Conservation (phyloP, 495 filamentous ascomycete genomes). For the Hypoxylon crocopeplum region DNA sequence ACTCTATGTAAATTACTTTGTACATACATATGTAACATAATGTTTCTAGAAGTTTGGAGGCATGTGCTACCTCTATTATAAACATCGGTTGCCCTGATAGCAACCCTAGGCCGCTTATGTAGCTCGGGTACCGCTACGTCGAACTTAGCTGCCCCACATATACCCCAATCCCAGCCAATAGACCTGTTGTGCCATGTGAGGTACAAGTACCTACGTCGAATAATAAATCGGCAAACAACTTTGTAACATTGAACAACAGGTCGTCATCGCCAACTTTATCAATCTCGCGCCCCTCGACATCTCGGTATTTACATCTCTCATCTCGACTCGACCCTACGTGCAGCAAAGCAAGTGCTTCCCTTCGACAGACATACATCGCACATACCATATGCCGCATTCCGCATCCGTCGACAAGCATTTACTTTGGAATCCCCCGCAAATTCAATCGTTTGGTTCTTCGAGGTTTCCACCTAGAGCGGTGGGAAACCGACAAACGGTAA, state of each 20-base stretch:
- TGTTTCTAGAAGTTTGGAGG: neutral
- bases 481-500: slow-evolving; percentile 13
- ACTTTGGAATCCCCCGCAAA: slow-evolving; percentile 13
- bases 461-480: slow-evolving; percentile 13
- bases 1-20: neutral
- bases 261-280: slow-evolving; percentile 11
- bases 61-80: neutral
- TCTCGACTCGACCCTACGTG: neutral
- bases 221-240: slow-evolving; percentile 4
- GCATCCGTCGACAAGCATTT: slow-evolving; percentile 4
- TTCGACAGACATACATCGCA: neutral
- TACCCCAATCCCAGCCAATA: neutral
- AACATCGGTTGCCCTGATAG: slow-evolving; percentile 11
- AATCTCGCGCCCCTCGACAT: too few species aligned
- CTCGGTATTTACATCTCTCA: neutral
- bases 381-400: neutral
- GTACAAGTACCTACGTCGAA: neutral
- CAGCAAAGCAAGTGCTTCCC: neutral
- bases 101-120: slow-evolving; percentile 1
- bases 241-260: too few species aligned
- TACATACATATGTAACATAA: neutral
- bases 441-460: slow-evolving; percentile 3
- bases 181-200: neutral
- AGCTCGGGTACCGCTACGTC: neutral
- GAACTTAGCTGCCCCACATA: neutral